Conservation (phyloP, 176 grass and related monocot species). For the Miscanthus lutarioriparius region DNA sequence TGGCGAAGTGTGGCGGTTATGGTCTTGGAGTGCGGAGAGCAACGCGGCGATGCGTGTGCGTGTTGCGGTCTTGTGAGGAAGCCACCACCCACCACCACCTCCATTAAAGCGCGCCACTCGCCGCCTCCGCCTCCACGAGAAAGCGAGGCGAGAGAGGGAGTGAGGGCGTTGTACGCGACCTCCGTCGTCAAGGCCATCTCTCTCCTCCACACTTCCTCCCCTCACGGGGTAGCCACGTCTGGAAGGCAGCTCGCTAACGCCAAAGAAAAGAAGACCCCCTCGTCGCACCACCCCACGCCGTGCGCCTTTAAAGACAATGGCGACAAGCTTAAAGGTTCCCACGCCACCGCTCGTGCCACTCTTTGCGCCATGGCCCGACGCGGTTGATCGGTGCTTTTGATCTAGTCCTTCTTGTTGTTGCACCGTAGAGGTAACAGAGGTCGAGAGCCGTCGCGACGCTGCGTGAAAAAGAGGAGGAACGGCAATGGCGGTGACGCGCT, state of each 20-base stretch:
- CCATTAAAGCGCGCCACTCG: slow-evolving; percentile 65
- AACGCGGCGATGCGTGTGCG: background rate
- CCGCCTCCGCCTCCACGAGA: slow-evolving; percentile 48
- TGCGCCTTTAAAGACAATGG: slow-evolving; percentile 51
- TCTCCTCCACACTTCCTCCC: slow-evolving; percentile 24
- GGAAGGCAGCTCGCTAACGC: no score
- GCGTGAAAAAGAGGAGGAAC: background rate
- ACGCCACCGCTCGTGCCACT: slow-evolving; percentile 16
- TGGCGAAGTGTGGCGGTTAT: slow-evolving; percentile 36
- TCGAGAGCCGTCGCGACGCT: background rate
- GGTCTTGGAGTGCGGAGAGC: slow-evolving; percentile 16
- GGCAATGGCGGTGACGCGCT: slow-evolving; percentile 1
- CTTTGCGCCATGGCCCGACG: no score
- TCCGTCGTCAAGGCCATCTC: background rate
- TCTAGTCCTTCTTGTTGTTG: slow-evolving; percentile 15
- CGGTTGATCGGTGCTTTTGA: slow-evolving; percentile 38
- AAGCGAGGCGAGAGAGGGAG: slow-evolving; percentile 35
- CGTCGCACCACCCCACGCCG: slow-evolving; percentile 16
- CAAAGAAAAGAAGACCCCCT: background rate
- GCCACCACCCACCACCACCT: slow-evolving; percentile 9
- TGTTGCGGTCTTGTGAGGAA: background rate
- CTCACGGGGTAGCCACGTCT: slow-evolving; percentile 44
- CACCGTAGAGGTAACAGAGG: background rate
- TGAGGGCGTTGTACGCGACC: background rate
- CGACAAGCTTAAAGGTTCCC: slow-evolving; percentile 48